Conservation (phyloP, 441 rosid genomes). For the Bruguiera hainesii region DNA sequence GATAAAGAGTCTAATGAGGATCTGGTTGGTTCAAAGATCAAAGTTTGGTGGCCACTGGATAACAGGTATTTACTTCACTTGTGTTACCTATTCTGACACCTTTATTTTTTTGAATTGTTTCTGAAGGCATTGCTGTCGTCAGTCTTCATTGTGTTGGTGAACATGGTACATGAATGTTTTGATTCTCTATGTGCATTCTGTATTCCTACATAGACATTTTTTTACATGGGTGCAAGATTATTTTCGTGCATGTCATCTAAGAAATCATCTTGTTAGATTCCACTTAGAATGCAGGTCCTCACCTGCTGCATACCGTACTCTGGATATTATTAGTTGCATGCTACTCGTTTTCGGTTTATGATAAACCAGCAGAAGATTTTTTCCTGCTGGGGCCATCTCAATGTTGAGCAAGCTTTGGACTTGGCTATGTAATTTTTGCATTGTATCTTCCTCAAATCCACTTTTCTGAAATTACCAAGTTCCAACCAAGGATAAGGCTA, state of each 20-base stretch:
- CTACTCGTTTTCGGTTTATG: too few relatives aligned
- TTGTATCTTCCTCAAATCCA: too few relatives aligned
- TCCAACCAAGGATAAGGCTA: too few relatives aligned
- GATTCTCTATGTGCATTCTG: not conserved
- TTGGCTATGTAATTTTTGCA: not conserved
- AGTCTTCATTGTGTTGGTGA: not conserved
- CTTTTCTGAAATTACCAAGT: too few relatives aligned
- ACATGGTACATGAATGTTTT: not conserved
- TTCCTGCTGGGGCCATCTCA: not conserved
- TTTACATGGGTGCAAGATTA: not conserved
- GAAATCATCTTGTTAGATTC: not conserved
- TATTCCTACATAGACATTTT: too few relatives aligned
- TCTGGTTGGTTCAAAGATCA: conserved; percentile 67
- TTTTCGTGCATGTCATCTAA: not conserved
- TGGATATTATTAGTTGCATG: not conserved
- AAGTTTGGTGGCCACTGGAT: conserved; percentile 98
- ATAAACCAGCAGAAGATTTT: too few relatives aligned
- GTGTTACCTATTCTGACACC: not conserved
- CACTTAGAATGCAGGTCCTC: not conserved
- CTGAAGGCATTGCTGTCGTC: not conserved
- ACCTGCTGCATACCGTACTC: not conserved
- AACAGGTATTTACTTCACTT: conserved; percentile 41
- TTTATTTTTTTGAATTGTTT: not conserved
- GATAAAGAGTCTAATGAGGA: conserved; percentile 37
- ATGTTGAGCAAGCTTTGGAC: not conserved